Base-by-base conservation (phyloP, 805 yeast genomes). In the Candida pini region DNA sequence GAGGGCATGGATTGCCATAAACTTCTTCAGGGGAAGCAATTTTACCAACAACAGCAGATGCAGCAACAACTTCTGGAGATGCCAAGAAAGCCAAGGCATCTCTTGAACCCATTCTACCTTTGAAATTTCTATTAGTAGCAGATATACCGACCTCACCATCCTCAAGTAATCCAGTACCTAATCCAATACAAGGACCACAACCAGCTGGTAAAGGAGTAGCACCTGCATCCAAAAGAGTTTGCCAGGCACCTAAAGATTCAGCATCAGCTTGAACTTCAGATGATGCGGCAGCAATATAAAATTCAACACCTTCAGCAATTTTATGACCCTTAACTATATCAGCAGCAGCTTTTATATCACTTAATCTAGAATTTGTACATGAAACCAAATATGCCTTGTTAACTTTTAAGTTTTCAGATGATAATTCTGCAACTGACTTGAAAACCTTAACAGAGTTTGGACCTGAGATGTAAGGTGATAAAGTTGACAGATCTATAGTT, bases 151-250 rank as follows among this genome's bases (percentile, higher is more conserved):
- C 95, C 62, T 92, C 97, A 29, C 98, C 98, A 23, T 86, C 90
- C 62, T 92, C 80, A 47, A 92, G 68, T 45, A 92, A 68, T 32
- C 99, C 99, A 19, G 94, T 72, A 36, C 99, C 99, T 36, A 92
- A 69, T 24, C 99, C 99, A 55, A 92, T 92, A 68, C 99, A 92
- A 17, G 99, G 99, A 30, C 99, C 99, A 67, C 99, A 92, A 16
- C 99, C 99, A 12, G 98, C 95, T 15, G 97, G 97, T 49, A 92
- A 74, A 23, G 96, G 86, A 49, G 67, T 84, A 40, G 96, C 95
- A 34, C 99, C 99, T 8, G 97, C 96, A 36, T 81, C 90, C 31
- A 92, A 53, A 39, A 92, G 70, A 15, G 76, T 77, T 51, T 88
- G 72, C 98, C 99, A 94, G 12, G 95, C 94, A 36, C 99, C 98